A percentile compares a stretch with the other conserved stretches of the same genome.
Conservation (phyloP, 2,329 filamentous ascomycete genomes). For the Trichocomaceae sp. region DNA sequence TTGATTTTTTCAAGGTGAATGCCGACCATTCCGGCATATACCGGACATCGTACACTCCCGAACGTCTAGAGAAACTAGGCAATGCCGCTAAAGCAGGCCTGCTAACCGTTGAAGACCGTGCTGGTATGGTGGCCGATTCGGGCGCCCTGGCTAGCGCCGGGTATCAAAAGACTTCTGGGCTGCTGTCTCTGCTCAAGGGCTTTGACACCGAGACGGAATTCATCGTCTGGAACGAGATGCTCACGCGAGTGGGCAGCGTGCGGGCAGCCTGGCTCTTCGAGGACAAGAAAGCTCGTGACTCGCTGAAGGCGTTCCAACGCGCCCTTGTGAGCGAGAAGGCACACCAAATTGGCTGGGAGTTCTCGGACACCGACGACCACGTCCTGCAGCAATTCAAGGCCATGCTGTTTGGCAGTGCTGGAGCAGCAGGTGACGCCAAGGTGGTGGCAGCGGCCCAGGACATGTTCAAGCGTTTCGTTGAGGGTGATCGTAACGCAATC, state of each 20-base stretch:
- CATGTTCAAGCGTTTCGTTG: constrained; percentile 80
- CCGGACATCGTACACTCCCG: constrained; percentile 78
- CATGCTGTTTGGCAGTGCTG: constrained; percentile 78
- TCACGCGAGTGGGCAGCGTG: constrained; percentile 68
- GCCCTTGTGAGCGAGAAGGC: constrained; percentile 71
- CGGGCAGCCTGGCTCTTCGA: constrained; percentile 86
- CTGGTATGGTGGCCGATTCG: constrained; percentile 91
- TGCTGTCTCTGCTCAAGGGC: constrained; percentile 76
- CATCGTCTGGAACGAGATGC: constrained; percentile 91
- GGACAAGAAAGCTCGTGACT: constrained; percentile 62
- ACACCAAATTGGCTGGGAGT: constrained; percentile 82
- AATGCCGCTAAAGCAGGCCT: constrained; percentile 74
- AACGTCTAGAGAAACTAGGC: constrained; percentile 79
- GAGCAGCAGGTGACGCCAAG: constrained; percentile 69
- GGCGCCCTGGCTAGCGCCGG: constrained; percentile 83
- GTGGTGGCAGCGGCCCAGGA: constrained; percentile 76
- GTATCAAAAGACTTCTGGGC: constrained; percentile 86
- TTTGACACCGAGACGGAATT: constrained; percentile 78
- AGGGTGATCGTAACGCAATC: constrained; percentile 71
- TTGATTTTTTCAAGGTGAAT: constrained; percentile 94
- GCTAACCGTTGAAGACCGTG: constrained; percentile 80
- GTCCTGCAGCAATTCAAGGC: constrained; percentile 92
- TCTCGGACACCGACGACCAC: constrained; percentile 77
- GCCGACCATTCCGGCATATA: constrained; percentile 91
- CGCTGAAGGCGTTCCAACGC: constrained; percentile 75